Conservation (phyloP, 2,329 filamentous ascomycete genomes). For the Sclerotinia glacialis region DNA sequence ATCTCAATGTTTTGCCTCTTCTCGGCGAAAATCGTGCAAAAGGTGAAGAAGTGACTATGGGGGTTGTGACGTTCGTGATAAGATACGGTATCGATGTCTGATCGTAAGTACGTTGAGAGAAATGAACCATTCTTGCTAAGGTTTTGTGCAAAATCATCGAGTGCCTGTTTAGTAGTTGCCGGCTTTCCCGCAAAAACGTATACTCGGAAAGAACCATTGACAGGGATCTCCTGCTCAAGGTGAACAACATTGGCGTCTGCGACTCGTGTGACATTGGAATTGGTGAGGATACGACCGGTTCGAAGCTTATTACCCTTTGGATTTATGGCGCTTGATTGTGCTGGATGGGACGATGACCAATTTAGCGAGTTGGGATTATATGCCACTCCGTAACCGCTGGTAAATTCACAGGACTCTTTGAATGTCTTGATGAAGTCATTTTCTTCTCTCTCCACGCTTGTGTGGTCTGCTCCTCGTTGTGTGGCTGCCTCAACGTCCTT, state of each 20-base stretch:
- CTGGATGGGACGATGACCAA: constrained; percentile 72
- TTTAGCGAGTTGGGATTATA: constrained; percentile 82
- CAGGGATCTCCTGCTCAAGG: constrained; percentile 82
- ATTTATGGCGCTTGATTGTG: constrained; percentile 67
- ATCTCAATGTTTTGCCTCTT: constrained; percentile 71
- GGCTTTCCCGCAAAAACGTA: constrained; percentile 80
- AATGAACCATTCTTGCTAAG: constrained; percentile 68
- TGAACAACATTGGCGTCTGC: constrained; percentile 87
- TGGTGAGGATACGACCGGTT: constrained; percentile 72
- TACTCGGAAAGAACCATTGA: constrained; percentile 84
- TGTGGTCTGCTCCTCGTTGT: constrained; percentile 36
- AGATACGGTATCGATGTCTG: constrained; percentile 60
- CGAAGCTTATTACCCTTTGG: constrained; percentile 62
- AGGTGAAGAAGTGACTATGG: constrained; percentile 76
- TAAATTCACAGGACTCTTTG: constrained; percentile 89
- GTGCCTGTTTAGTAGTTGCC: constrained; percentile 55
- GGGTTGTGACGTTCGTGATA: constrained; percentile 83
- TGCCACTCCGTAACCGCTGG: constrained; percentile 84
- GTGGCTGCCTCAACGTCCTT: constrained; percentile 69
- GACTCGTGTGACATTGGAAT: constrained; percentile 79
- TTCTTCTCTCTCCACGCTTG: constrained; percentile 46
- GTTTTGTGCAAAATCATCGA: constrained; percentile 66
- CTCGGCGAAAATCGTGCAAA: constrained; percentile 72
- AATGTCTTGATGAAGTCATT: constrained; percentile 87
- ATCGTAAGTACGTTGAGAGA: constrained; percentile 62